Base-by-base conservation (phyloP, 2,329 filamentous ascomycete genomes). In the Monosporascus sp. region DNA sequence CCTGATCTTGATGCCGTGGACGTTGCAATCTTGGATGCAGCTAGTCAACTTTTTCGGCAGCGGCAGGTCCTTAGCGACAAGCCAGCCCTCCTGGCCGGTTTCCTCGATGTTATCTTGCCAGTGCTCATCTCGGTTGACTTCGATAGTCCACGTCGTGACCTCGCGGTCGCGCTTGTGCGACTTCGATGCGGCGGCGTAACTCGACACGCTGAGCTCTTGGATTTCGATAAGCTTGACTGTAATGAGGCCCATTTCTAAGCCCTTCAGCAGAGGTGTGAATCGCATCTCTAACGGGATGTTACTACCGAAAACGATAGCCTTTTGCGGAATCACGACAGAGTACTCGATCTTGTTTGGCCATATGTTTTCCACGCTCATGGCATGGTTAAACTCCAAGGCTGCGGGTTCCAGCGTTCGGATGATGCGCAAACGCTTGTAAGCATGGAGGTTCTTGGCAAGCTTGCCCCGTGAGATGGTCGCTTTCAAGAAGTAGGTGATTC, bases 341-440 rank as follows among this genome's bases (percentile, higher is more conserved):
- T 99, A 99, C 69, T 96, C 90, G 62, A 97, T 83, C 77, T 99
- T 99, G 75, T 96, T 94, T 6, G 91, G 89, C 94, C 94, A 99
- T 58, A 96, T 88, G 66, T 97, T 97, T 71, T 97, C 92, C 59
- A 97, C 92, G 58, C 89, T 90, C 90, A 97, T 94, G 48, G 90
- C 87, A 70, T 97, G 88, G 38, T 88, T 79, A 57, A 92, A 81
- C 67, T 93, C 89, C 54, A 92, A 77, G 11, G 88, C 87, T 49
- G 85, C 86, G 11, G 88, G 81, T 55, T 90, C 87, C 47, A 92
- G 74, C 0, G 89, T 93, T 53, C 89, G 82, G 54, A 93, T 88
- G 53, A 93, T 83, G 52, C 89, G 83, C 52, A 94, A 72, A 50
- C 88, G 86, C 70, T 93, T 93, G 68, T 87, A 87, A 36, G 89